phyloP scores from a whole-genome alignment of 495 filamentous ascomycete genomes.

The Aspergillus campestris region DNA sequence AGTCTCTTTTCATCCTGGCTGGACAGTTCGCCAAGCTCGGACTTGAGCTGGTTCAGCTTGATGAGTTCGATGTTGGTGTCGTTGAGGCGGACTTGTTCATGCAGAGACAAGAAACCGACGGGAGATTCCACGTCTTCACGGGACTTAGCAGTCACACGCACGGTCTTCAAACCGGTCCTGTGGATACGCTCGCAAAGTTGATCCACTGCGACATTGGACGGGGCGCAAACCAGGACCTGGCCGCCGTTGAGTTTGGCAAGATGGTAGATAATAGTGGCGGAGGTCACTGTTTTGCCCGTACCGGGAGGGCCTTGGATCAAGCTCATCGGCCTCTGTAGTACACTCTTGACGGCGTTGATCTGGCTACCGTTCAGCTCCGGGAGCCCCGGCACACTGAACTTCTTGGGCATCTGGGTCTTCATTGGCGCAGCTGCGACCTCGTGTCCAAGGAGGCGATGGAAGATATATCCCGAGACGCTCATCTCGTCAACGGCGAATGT shows the following conservation, averaged over 20 bases:
- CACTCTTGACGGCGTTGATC: constrained; percentile 93
- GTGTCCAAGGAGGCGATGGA: constrained; percentile 93
- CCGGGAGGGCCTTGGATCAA: constrained; percentile 96
- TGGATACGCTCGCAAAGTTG: constrained; percentile 98
- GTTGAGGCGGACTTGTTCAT: constrained; percentile 96
- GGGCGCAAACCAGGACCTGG: constrained; percentile 92
- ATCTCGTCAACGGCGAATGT: constrained; percentile 97
- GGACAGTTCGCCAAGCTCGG: constrained; percentile 82
- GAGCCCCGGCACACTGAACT: constrained; percentile 91
- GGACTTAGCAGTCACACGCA: constrained; percentile 97
- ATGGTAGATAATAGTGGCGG: constrained; percentile 97
- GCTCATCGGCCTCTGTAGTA: constrained; percentile 84
- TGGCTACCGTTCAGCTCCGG: constrained; percentile 95
- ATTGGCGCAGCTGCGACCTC: constrained; percentile 92
- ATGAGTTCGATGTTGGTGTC: constrained; percentile 89
- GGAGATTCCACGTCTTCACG: constrained; percentile 97
- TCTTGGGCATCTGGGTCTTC: constrained; percentile 94
- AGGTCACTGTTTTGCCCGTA: constrained; percentile 99
- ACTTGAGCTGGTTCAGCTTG: constrained; percentile 88
- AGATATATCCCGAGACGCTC: constrained; percentile 98
- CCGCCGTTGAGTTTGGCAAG: constrained; percentile 91
- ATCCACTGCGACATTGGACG: constrained; percentile 97
- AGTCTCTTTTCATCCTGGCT: constrained; percentile 98
- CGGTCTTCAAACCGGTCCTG: constrained; percentile 86
- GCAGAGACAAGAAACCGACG: constrained; percentile 87